phyloP scores from a whole-genome alignment of 148 eudicot species.

The Vaccinium vitisidaea region DNA sequence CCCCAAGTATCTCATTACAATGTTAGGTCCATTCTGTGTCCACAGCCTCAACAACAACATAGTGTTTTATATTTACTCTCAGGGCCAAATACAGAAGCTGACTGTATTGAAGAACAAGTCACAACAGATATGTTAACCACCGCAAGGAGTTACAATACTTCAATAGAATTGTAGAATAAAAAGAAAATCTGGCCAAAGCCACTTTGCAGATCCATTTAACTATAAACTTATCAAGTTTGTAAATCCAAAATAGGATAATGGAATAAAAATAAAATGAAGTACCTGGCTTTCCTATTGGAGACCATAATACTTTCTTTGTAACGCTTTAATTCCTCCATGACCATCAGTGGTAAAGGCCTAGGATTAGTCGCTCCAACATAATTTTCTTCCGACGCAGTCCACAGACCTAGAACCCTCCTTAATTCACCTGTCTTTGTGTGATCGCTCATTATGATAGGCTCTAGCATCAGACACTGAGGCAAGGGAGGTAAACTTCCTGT shows the following conservation, averaged over 20 bases:
- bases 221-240: background rate
- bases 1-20: background rate
- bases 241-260: background rate
- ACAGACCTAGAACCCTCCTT: slow-evolving; percentile 42
- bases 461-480: slow-evolving; percentile 39
- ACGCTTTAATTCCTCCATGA: slow-evolving; percentile 44
- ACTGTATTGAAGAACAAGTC: background rate
- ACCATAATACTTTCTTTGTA: slow-evolving; percentile 37
- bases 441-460: slow-evolving; percentile 31
- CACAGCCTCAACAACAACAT: background rate
- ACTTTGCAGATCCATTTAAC: background rate
- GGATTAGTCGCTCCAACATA: slow-evolving; percentile 30
- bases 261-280: slow-evolving; percentile 14
- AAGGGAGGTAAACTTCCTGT: slow-evolving; percentile 21
- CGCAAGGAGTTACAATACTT: background rate
- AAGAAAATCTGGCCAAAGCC: background rate
- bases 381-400: slow-evolving; percentile 36
- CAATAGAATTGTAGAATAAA: background rate
- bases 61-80: background rate
- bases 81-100: background rate
- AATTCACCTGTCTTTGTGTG: slow-evolving; percentile 37
- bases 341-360: slow-evolving; percentile 31
- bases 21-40: background rate
- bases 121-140: background rate
- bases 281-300: slow-evolving; percentile 45